Evolutionary conservation across 257 asterid genomes (phyloP).

Genomic region (Leptodermis oblonga): DNA sequence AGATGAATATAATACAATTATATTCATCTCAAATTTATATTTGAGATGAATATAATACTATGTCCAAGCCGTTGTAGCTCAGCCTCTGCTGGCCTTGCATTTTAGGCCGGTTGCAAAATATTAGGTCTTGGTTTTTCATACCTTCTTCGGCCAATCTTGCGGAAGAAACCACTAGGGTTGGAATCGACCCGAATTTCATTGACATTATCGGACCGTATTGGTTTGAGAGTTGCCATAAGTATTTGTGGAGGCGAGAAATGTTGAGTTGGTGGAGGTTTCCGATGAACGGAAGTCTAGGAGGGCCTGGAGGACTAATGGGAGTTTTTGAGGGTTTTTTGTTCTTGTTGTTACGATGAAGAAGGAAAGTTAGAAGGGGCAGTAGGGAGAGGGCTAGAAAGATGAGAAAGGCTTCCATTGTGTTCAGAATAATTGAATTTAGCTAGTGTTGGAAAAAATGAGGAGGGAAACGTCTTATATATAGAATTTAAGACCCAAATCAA

Average conservation of each 20-base stretch:
- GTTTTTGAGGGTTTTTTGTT: background rate
- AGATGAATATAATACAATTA: too few relatives aligned
- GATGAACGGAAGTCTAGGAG: background rate
- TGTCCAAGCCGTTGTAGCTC: background rate
- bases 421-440: too few relatives aligned
- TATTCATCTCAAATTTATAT: too few relatives aligned
- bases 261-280: constrained; percentile 7
- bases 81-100: constrained; percentile 5
- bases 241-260: constrained; percentile 8
- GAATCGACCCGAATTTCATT: constrained; percentile 24
- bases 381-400: background rate
- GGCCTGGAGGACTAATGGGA: background rate
- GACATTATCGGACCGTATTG: constrained; percentile 28
- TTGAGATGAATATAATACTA: too few relatives aligned
- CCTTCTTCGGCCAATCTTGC: constrained; percentile 24
- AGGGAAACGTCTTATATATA: too few relatives aligned
- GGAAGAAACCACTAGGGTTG: constrained; percentile 22
- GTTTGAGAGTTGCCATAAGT: constrained; percentile 23
- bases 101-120: constrained; percentile 21
- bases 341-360: background rate
- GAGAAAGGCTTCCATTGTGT: too few relatives aligned
- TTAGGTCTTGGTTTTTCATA: constrained; percentile 17
- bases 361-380: background rate
- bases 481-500: too few relatives aligned
- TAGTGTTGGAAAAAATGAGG: too few relatives aligned